Evolutionary conservation across 225 moss, liverwort and hornwort genomes (phyloP).

Genomic region (Takakia lepidozioides): DNA sequence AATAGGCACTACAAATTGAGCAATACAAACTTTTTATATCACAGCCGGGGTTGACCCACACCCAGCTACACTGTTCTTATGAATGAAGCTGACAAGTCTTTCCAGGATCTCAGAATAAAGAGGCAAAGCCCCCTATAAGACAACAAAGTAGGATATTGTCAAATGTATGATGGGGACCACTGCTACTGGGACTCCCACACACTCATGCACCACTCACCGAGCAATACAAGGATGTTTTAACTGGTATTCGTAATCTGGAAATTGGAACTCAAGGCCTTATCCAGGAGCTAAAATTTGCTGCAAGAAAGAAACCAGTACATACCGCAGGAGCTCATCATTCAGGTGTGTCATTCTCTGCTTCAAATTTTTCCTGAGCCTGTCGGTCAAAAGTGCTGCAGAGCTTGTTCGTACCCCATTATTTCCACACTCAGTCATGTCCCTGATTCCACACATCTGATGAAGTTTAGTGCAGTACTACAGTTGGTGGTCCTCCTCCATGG

Average conservation of each 20-base stretch:
- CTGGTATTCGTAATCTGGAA: too few relatives aligned
- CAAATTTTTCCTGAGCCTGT: slow-evolving; percentile 21
- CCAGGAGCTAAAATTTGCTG: not conserved
- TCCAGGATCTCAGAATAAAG: too few relatives aligned
- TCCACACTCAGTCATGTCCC: not conserved
- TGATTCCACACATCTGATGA: not conserved
- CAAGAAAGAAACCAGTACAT: slow-evolving; percentile 1
- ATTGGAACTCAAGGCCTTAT: not conserved
- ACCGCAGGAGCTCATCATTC: slow-evolving; percentile 46
- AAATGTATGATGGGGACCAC: not conserved
- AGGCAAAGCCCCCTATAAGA: not conserved
- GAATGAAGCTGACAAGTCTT: too few relatives aligned
- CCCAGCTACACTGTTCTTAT: too few relatives aligned
- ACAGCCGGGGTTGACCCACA: too few relatives aligned
- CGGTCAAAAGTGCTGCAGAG: slow-evolving; percentile 29
- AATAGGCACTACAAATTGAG: too few relatives aligned
- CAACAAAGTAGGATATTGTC: not conserved
- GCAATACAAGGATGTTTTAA: too few relatives aligned
- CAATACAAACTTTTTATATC: not conserved
- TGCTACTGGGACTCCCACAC: not conserved
- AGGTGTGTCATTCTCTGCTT: slow-evolving; percentile 37
- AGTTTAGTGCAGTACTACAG: not conserved
- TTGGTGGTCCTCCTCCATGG: too few relatives aligned
- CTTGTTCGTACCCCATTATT: slow-evolving; percentile 7
- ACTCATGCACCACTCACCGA: not conserved